phyloP scores from a whole-genome alignment of 495 filamentous ascomycete genomes.

The Sabuloglossum arenarium region DNA sequence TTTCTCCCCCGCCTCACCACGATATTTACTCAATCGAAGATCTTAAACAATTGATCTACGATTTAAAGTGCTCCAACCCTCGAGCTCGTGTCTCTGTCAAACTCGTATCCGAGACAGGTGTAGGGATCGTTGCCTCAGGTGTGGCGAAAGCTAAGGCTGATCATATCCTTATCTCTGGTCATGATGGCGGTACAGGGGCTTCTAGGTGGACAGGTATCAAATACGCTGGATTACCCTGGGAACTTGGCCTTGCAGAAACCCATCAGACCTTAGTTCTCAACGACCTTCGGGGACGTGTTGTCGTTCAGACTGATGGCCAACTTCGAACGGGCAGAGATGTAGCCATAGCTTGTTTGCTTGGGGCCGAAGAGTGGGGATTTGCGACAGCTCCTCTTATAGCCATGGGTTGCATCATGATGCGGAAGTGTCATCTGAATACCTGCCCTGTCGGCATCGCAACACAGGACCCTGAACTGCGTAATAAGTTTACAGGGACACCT shows the following conservation, averaged over 20 bases:
- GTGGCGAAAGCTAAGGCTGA: constrained; percentile 98
- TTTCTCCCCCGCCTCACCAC: constrained; percentile 96
- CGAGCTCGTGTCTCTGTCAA: constrained; percentile 93
- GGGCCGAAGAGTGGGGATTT: constrained; percentile 96
- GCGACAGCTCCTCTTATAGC: constrained; percentile 95
- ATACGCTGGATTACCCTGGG: constrained; percentile 96
- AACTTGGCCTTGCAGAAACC: constrained; percentile 92
- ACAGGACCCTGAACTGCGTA: constrained; percentile 82
- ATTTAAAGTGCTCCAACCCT: constrained; percentile 94
- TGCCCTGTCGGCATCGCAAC: constrained; percentile 96
- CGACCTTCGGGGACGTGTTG: constrained; percentile 84
- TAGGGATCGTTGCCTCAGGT: constrained; percentile 95
- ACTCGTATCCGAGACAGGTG: constrained; percentile 94
- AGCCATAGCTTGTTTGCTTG: constrained; percentile 87
- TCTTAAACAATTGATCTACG: constrained; percentile 96
- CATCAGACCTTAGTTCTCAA: constrained; percentile 98
- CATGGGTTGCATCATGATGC: constrained; percentile 85
- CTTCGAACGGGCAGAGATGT: constrained; percentile 87
- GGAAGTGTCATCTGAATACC: constrained; percentile 32
- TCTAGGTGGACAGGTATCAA: constrained; percentile 99
- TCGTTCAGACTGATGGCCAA: constrained; percentile 97
- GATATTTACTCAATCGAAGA: constrained; percentile 99
- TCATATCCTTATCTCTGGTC: constrained; percentile 93
- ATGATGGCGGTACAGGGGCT: constrained; percentile 95
- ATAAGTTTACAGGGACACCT: constrained; percentile 86